These are phyloP conservation scores for Mortierella sp. DNA, from an alignment of 371 early-diverging fungal species.

Conservation along the genomic window DNA sequence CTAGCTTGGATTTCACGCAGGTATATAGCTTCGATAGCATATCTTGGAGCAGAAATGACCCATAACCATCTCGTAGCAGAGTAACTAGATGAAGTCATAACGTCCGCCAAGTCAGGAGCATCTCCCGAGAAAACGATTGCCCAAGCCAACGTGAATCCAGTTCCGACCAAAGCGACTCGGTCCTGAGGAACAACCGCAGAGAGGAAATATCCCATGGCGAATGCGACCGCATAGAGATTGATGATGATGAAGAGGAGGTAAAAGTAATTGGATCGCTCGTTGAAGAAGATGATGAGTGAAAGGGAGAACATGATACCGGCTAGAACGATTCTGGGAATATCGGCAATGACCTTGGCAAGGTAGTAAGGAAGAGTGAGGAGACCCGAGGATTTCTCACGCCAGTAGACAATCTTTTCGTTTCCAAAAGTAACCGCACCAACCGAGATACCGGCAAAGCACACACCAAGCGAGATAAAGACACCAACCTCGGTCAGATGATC, in stretches of 20 bases:
- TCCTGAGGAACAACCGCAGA: slow-evolving; percentile 56
- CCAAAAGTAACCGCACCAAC: slow-evolving; percentile 52
- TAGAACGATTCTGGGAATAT: slow-evolving; percentile 63
- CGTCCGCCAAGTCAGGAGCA: slow-evolving; percentile 57
- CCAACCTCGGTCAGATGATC: slow-evolving; percentile 55
- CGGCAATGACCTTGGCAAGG: slow-evolving; percentile 65
- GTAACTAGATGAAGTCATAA: slow-evolving; percentile 52
- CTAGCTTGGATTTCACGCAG: slow-evolving; percentile 60
- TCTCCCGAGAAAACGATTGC: slow-evolving; percentile 62
- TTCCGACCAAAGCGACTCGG: slow-evolving; percentile 58
- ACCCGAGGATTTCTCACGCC: slow-evolving; percentile 68
- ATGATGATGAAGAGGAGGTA: slow-evolving; percentile 49
- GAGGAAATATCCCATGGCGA: slow-evolving; percentile 62
- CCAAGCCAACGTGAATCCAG: slow-evolving; percentile 63
- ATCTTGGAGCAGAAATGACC: slow-evolving; percentile 63
- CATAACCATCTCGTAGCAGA: slow-evolving; percentile 41
- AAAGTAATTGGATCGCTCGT: slow-evolving; percentile 56
- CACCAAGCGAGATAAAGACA: slow-evolving; percentile 57
- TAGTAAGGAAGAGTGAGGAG: slow-evolving; percentile 64
- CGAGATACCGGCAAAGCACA: slow-evolving; percentile 61
- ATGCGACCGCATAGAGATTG: slow-evolving; percentile 53
- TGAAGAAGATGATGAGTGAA: slow-evolving; percentile 63
- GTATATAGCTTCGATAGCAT: slow-evolving; percentile 67
- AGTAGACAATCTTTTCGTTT: slow-evolving; percentile 64
- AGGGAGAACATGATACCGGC: slow-evolving; percentile 64